These are phyloP conservation scores for Musa acuminata DNA, from an alignment of 176 grass and related monocot genomes.

Conservation along the genomic window DNA sequence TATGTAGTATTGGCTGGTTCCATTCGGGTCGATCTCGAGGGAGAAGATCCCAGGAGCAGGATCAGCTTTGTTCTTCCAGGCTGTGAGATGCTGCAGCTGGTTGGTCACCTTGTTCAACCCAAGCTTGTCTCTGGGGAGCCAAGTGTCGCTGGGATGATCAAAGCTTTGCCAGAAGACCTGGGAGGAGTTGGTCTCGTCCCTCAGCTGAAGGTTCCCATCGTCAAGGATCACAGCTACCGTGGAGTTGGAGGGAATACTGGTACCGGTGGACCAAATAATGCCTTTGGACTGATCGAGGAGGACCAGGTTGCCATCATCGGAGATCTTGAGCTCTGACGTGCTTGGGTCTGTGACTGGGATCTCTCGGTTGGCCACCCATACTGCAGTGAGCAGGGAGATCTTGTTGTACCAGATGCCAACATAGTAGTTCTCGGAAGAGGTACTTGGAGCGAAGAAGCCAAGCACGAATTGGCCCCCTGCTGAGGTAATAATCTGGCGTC, in stretches of 20 bases:
- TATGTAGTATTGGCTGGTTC: constrained; percentile 44
- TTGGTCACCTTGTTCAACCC: constrained; percentile 52
- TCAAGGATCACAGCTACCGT: constrained; percentile 46
- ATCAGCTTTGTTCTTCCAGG: constrained; percentile 41
- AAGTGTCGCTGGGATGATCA: constrained; percentile 40
- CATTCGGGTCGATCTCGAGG: constrained; percentile 53
- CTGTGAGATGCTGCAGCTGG: constrained; percentile 39
- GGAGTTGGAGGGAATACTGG: constrained; percentile 23
- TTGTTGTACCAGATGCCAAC: constrained; percentile 82
- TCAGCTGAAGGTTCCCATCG: constrained; percentile 49
- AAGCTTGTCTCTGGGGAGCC: constrained; percentile 58
- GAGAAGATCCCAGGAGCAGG: constrained; percentile 56
- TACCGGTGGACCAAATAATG: constrained; percentile 52
- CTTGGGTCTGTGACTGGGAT: constrained; percentile 31
- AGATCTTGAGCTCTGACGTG: constrained; percentile 19
- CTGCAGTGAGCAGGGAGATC: constrained; percentile 30
- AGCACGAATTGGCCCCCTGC: constrained; percentile 27
- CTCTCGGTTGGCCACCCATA: constrained; percentile 47
- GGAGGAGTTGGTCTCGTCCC: constrained; percentile 36
- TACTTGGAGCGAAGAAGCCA: constrained; percentile 38
- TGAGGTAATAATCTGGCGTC: background rate
- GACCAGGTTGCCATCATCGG: constrained; percentile 44
- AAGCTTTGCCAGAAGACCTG: constrained; percentile 23
- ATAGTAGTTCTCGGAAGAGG: constrained; percentile 37
- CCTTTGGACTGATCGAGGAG: constrained; percentile 46